A percentile compares a stretch with the other conserved stretches of the same genome.
Evolutionary conservation across 495 filamentous ascomycete species (phyloP).

Genomic region (Mytilinidion resinicola): DNA sequence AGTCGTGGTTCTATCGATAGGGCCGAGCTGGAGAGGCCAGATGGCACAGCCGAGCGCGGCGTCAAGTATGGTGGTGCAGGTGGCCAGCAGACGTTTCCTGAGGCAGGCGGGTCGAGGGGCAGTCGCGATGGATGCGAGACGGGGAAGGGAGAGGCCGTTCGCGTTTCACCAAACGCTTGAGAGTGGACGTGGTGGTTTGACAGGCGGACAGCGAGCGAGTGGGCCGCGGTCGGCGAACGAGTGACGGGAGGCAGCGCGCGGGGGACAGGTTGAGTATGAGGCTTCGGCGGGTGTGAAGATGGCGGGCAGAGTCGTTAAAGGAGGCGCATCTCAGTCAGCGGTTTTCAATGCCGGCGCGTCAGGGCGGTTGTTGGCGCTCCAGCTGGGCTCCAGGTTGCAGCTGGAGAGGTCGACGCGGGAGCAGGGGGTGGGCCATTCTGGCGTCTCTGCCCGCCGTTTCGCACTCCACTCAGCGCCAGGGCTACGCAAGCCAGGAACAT

Average conservation of each 20-base stretch:
- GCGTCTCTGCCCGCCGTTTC: too few species aligned
- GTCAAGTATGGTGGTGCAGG: background rate
- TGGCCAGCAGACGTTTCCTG: background rate
- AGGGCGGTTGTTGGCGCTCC: too few species aligned
- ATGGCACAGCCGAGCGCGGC: background rate
- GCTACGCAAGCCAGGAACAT: too few species aligned
- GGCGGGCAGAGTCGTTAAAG: too few species aligned
- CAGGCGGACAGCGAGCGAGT: constrained; percentile 2
- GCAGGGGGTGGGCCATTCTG: too few species aligned
- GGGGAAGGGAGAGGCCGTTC: constrained; percentile 11
- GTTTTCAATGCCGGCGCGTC: too few species aligned
- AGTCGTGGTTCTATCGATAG: background rate
- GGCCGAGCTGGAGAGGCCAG: background rate
- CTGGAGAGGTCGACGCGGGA: too few species aligned
- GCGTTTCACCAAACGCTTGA: constrained; percentile 28
- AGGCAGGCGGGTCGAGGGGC: background rate
- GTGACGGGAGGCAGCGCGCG: background rate
- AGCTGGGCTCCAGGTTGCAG: too few species aligned
- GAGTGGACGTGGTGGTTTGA: constrained; percentile 7
- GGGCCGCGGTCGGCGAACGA: background rate
- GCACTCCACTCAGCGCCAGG: too few species aligned
- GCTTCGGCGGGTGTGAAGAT: background rate
- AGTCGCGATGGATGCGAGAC: background rate
- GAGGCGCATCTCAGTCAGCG: too few species aligned
- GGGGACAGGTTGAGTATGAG: background rate